Percentiles rank a stretch among this genome's conserved stretches.
Evolutionary conservation across 352 stramenopile genomes (phyloP).

Genomic region (Pythium periplocum): DNA sequence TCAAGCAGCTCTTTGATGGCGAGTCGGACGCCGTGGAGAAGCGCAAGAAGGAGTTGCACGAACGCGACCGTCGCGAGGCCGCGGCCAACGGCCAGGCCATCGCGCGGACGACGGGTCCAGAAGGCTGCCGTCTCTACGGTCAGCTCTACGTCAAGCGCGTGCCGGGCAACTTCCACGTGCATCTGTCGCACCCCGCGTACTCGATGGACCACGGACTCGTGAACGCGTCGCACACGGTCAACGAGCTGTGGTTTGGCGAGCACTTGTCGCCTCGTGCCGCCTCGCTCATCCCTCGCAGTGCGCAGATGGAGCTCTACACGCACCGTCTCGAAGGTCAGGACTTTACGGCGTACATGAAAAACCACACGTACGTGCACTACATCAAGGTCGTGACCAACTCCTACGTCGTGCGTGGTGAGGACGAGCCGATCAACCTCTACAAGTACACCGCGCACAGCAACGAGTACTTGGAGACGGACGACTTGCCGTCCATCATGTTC

Average conservation of each 20-base stretch:
- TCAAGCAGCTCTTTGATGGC: conserved; percentile 82
- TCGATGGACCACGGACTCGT: conserved; percentile 83
- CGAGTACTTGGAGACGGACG: conserved; percentile 83
- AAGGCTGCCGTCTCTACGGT: conserved; percentile 75
- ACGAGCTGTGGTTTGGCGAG: conserved; percentile 96
- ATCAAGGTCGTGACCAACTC: conserved; percentile 97
- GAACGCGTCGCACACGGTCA: conserved; percentile 95
- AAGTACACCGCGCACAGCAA: conserved; percentile 90
- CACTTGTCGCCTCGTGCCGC: conserved; percentile 41
- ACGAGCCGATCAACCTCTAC: conserved; percentile 64
- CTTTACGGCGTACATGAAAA: conserved; percentile 90
- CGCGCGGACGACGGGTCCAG: conserved; percentile 50
- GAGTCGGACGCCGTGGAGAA: conserved; percentile 66
- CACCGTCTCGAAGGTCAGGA: conserved; percentile 89
- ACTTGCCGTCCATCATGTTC: conserved; percentile 89
- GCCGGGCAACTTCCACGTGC: conserved; percentile 98
- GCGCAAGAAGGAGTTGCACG: conserved; percentile 92
- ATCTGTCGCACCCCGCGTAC: conserved; percentile 94
- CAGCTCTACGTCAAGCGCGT: conserved; percentile 89
- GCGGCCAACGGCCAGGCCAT: conserved; percentile 53
- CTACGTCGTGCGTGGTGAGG: conserved; percentile 68
- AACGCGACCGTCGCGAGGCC: conserved; percentile 89
- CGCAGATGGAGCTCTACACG: conserved; percentile 90
- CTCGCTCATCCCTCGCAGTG: conserved; percentile 81
- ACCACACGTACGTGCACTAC: conserved; percentile 98